These are phyloP conservation scores for Hymenoscyphus fraxineus DNA, from an alignment of 2,329 filamentous ascomycete species.

Conservation along the genomic window DNA sequence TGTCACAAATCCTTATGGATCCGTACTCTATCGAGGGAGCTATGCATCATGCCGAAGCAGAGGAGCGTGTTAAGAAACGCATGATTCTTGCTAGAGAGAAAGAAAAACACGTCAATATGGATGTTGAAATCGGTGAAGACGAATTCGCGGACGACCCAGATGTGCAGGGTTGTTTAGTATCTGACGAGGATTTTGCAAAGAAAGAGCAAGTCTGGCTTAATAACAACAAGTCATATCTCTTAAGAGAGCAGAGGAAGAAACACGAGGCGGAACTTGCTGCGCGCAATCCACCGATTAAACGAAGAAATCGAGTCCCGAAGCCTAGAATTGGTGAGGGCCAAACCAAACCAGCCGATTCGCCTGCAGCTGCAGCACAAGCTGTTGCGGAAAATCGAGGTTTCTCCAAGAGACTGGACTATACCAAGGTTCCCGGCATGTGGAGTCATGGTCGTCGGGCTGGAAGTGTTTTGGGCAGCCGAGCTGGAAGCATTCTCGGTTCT, in stretches of 20 bases:
- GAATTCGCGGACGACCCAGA: conserved; percentile 91
- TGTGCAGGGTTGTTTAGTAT: conserved; percentile 74
- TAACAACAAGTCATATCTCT: conserved; percentile 90
- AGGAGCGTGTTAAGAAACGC: conserved; percentile 53
- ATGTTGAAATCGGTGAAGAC: conserved; percentile 66
- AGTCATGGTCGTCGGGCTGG: conserved; percentile 37
- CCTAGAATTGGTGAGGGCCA: conserved; percentile 63
- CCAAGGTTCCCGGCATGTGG: conserved; percentile 53
- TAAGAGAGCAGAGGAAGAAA: conserved; percentile 78
- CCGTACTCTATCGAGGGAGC: conserved; percentile 54
- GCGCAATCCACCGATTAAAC: conserved; percentile 52
- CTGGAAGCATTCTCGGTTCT: conserved; percentile 35
- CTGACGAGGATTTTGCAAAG: conserved; percentile 67
- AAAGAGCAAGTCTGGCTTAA: conserved; percentile 95
- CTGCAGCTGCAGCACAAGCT: conserved; percentile 65
- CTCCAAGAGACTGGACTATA: conserved; percentile 74
- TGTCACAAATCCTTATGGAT: conserved; percentile 65
- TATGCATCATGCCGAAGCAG: conserved; percentile 54
- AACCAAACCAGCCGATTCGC: conserved; percentile 61
- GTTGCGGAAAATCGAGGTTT: conserved; percentile 61
- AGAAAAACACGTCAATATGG: conserved; percentile 52
- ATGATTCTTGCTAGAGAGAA: conserved; percentile 39
- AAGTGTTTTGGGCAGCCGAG: conserved; percentile 46
- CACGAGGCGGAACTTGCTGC: conserved; percentile 66
- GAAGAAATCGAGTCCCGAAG: conserved; percentile 51